Evolutionary conservation across 1,284 basidiomycete species (phyloP).

Genomic region (Cryptococcus wingfieldii): DNA sequence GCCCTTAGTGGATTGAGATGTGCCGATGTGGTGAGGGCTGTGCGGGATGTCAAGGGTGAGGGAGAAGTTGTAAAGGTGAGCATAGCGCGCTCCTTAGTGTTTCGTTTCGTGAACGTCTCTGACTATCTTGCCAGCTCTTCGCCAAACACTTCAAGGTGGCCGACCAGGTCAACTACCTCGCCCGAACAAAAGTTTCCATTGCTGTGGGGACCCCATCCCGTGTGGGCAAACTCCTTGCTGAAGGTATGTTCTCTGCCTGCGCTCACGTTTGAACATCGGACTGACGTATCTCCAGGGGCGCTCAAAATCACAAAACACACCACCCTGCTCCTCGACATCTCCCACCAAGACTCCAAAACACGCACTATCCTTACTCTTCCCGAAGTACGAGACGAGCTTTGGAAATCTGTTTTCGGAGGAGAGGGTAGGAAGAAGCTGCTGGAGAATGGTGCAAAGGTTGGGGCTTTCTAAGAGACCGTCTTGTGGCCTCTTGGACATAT

Average conservation of each 20-base stretch:
- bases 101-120: not conserved
- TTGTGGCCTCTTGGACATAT: not conserved
- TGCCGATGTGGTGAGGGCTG: conserved; percentile 47
- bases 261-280: not conserved
- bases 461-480: conserved; percentile 30
- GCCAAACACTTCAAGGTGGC: conserved; percentile 50
- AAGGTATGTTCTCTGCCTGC: conserved; percentile 22
- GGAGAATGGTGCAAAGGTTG: conserved; percentile 32
- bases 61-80: conserved; percentile 49
- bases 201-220: conserved; percentile 50
- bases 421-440: conserved; percentile 31
- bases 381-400: conserved; percentile 47
- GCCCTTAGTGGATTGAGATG: conserved; percentile 46
- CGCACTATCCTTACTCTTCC: conserved; percentile 45
- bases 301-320: conserved; percentile 40
- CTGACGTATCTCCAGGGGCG: conserved; percentile 26
- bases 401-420: conserved; percentile 44
- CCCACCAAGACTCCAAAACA: conserved; percentile 44
- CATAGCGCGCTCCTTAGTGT: not conserved
- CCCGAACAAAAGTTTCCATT: conserved; percentile 43
- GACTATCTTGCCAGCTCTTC: conserved; percentile 36
- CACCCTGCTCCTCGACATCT: conserved; percentile 45
- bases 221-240: conserved; percentile 45
- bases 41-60: conserved; percentile 37
- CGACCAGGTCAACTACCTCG: conserved; percentile 48